Conservation (phyloP, 1,284 basidiomycete genomes). For the Apiotrichum veenhuisii region DNA sequence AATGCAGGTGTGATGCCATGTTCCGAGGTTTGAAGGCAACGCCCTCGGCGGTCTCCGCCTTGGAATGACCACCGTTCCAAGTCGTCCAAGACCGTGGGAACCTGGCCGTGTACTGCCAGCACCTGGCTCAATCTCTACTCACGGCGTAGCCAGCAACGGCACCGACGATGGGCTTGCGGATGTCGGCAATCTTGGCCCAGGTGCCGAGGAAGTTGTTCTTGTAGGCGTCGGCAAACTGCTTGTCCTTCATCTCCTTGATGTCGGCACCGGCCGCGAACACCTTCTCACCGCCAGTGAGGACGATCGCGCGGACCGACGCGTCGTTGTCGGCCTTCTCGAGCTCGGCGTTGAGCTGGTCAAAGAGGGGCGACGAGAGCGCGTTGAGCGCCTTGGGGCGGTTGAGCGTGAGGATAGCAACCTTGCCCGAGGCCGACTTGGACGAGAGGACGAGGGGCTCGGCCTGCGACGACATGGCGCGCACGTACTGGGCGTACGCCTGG, state of each 20-base stretch:
- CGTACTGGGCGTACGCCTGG: conserved; percentile 11
- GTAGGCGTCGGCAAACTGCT: conserved; percentile 82
- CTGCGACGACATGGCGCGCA: conserved; percentile 37
- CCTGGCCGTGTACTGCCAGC: too few species aligned
- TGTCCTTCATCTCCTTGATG: conserved; percentile 63
- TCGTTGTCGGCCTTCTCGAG: conserved; percentile 70
- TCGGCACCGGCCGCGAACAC: conserved; percentile 76
- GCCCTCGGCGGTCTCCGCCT: too few species aligned
- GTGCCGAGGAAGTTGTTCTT: conserved; percentile 81
- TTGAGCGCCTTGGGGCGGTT: conserved; percentile 96
- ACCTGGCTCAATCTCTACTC: conserved; percentile 37
- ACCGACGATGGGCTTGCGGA: conserved; percentile 91
- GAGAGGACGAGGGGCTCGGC: conserved; percentile 45
- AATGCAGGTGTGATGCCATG: too few species aligned
- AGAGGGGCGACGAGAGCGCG: conserved; percentile 77
- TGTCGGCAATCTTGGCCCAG: conserved; percentile 72
- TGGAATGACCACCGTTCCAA: too few species aligned
- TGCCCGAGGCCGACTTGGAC: conserved; percentile 42
- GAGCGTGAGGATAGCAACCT: conserved; percentile 82
- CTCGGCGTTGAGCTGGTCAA: conserved; percentile 72
- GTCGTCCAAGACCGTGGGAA: too few species aligned
- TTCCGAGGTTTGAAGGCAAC: too few species aligned
- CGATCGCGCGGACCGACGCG: conserved; percentile 71
- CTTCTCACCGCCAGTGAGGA: conserved; percentile 87
- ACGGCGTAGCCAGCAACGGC: conserved; percentile 95